phyloP scores from a whole-genome alignment of 257 asterid genomes.

The Solanum chmielewskii region DNA sequence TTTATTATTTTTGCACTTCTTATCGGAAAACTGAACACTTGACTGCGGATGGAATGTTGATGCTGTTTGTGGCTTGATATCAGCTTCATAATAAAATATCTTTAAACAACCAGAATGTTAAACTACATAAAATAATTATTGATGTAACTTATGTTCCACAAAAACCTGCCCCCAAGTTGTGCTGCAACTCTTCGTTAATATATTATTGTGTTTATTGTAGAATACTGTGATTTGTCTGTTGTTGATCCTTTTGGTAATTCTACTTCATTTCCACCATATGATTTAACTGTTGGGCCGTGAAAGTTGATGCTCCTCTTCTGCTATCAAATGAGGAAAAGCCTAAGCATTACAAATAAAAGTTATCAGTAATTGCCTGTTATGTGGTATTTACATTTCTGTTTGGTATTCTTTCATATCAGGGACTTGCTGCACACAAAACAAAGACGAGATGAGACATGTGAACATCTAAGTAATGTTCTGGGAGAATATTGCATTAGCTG shows the following conservation, averaged over 20 bases:
- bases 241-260: background rate
- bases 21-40: background rate
- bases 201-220: background rate
- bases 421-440: constrained; percentile 28
- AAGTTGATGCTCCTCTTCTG: background rate
- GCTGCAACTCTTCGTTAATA: background rate
- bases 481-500: constrained; percentile 37
- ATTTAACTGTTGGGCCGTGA: background rate
- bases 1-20: background rate
- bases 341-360: background rate
- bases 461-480: constrained; percentile 19
- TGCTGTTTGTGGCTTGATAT: background rate
- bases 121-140: background rate
- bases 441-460: constrained; percentile 24
- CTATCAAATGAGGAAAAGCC: background rate
- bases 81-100: background rate
- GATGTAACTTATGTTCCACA: background rate
- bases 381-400: background rate
- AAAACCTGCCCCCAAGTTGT: background rate
- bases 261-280: background rate
- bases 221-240: background rate
- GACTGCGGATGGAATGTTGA: background rate
- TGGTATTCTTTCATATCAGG: constrained; percentile 14
- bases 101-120: background rate
- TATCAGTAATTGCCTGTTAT: background rate